Base-by-base conservation (phyloP, 768 basidiomycete species). In the Suillus paluster region DNA sequence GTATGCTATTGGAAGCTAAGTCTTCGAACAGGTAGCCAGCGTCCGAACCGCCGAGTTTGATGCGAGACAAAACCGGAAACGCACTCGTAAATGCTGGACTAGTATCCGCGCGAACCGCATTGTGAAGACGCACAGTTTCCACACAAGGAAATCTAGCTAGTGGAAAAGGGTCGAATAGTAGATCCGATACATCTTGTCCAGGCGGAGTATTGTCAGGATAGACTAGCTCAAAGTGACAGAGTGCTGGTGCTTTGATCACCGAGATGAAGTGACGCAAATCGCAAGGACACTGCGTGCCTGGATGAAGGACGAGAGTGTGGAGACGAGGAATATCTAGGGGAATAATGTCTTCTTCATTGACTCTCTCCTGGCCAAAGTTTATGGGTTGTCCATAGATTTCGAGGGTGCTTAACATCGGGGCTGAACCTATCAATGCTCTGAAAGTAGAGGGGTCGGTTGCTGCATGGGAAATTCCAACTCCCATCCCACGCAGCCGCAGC, bases 201-300 rank as follows among this genome's bases (percentile, higher is more conserved):
- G 39, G 53, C n/a, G 38, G 38, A 17, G 34, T 36, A 21, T 58
- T 49, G 38, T 34, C 30, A 17, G 42, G 41, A 34, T 25, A 52
- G 14, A 53, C 42, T 44, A 60, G 58, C 41, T 39, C 42, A 4
- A 39, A 53, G 45, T 52, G 48, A 56, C 41, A 33, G 33, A 56
- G 44, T 39, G 57, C 34, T 38, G 56, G 44, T 21, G 57, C 56
- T 58, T 50, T 59, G 57, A 58, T 63, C 59, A 57, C 23, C 38
- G 54, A 54, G 62, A 65, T 62, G 63, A 25, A 48, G 46, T 34
- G 44, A 48, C 64, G 52, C 42, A 60, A 56, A 39, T 52, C 58
- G 21, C 33, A n/a, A 52, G 38, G 33, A 25, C n/a, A 21, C 48
- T 67, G 64, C 62, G 68, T 34, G 57, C 21, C 48, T 64, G 65